Conservation (phyloP, 1,284 basidiomycete species). For the Dichomitus squalens region DNA sequence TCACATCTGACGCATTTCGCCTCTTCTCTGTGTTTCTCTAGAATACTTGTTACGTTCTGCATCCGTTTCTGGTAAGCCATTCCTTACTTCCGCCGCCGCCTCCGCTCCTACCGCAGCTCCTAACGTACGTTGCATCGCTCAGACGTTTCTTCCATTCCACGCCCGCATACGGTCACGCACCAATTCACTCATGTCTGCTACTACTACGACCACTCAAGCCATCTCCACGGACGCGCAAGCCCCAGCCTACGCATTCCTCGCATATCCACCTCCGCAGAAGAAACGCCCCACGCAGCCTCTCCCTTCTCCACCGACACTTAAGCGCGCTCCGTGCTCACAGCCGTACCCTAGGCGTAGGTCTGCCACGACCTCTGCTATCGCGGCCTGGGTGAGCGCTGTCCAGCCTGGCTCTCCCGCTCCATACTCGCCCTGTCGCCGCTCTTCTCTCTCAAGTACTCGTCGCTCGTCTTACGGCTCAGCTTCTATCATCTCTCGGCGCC, state of each 20-base stretch:
- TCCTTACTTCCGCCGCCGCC: background rate
- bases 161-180: background rate
- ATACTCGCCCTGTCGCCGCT: constrained; percentile 28
- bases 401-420: constrained; percentile 69
- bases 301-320: constrained; percentile 33
- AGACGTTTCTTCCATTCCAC: constrained; percentile 13
- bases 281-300: constrained; percentile 35
- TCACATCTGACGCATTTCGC: constrained; percentile 2
- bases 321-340: constrained; percentile 38
- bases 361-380: constrained; percentile 40
- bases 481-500: constrained; percentile 35
- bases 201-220: constrained; percentile 6
- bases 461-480: constrained; percentile 32
- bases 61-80: constrained; percentile 13
- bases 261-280: constrained; percentile 37
- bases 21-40: background rate
- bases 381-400: constrained; percentile 60
- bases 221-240: constrained; percentile 14
- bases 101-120: background rate
- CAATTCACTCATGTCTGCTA: constrained; percentile 26
- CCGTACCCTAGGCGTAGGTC: constrained; percentile 29
- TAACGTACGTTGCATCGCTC: background rate
- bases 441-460: constrained; percentile 36
- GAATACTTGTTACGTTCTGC: constrained; percentile 3
- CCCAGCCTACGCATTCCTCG: constrained; percentile 34